Base-by-base conservation (phyloP, 2,329 filamentous ascomycete genomes). In the Neofusicoccum umdonicola region DNA sequence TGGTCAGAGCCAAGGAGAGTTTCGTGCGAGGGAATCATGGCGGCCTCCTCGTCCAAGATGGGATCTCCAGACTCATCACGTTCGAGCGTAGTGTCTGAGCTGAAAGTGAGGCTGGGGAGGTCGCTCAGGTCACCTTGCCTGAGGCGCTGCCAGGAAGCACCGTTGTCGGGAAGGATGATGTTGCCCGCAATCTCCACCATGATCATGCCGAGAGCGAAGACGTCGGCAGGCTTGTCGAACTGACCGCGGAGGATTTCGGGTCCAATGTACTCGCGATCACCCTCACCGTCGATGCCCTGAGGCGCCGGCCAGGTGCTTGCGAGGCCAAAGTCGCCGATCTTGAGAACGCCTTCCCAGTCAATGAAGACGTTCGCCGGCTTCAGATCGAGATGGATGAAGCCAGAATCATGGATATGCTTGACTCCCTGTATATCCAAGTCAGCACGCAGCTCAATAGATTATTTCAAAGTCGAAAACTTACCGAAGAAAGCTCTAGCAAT, bases 171-270 rank as follows among this genome's bases (percentile, higher is more conserved):
- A 34, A 99, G 88, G 67, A 92, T 89, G 58, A 97, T 93, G 73
- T 99, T 99, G 68, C 91, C 93, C 31, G 93, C 94, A 71, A 93
- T 95, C 80, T 99, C 95, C 57, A 97, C 87, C 76, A 97, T 91
- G 77, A 98, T 96, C 71, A 98, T 86, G 60, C 95, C 95, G 35
- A 99, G 86, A 11, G 95, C 92, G 77, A 97, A 99, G 58, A 99
- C 86, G 77, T 99, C 95, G 41, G 93, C 91, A 42, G 94, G 91
- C 76, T 94, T 95, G 79, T 96, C 93, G 70, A 90, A 95, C 68
- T 88, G 87, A 47, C 93, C 94, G 73, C 87, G 87, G 19, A 99
- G 86, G 67, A 97, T 92, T 77, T 99, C 95, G 0, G 93, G 93
- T 0, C 91, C 94, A 74, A 99, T 94, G 75, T 99, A 99, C 75